These are phyloP conservation scores for Fraxinus floribunda DNA, from an alignment of 305 asterid genomes.

Conservation along the genomic window DNA sequence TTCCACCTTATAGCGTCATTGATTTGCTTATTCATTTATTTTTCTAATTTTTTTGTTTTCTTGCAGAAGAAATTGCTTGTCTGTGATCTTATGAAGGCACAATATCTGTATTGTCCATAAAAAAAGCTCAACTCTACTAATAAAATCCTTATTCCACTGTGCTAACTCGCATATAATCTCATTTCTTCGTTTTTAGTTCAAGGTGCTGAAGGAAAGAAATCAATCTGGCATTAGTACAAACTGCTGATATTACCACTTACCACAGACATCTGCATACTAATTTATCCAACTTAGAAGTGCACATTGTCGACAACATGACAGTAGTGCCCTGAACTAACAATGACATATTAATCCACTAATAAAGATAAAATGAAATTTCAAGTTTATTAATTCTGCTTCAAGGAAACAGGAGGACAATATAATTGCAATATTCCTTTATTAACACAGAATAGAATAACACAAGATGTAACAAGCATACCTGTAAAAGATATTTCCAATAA, in stretches of 20 bases:
- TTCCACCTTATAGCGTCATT: background rate
- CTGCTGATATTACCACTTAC: background rate
- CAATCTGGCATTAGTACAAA: background rate
- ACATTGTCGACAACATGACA: conserved; percentile 11
- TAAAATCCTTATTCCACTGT: background rate
- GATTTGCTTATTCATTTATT: background rate
- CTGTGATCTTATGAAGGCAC: background rate
- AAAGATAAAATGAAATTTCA: background rate
- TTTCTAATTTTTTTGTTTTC: background rate
- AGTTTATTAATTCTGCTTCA: conserved; percentile 19
- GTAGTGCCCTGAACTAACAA: conserved; percentile 13
- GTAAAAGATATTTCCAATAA: conserved; percentile 78
- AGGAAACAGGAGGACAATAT: conserved; percentile 15
- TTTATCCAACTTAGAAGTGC: conserved; percentile 6
- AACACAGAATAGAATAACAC: conserved; percentile 1
- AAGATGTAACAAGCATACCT: conserved; percentile 40
- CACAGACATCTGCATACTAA: background rate
- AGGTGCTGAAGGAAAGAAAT: background rate
- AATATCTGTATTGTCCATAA: conserved; percentile 1
- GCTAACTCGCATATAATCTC: background rate
- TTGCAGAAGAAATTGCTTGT: background rate
- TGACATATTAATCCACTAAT: conserved; percentile 4
- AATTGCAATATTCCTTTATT: conserved; percentile 12
- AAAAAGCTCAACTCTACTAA: background rate
- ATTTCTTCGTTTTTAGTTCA: background rate